Base-by-base conservation (phyloP, 148 eudicot species). In the Heliamphora exappendiculata region DNA sequence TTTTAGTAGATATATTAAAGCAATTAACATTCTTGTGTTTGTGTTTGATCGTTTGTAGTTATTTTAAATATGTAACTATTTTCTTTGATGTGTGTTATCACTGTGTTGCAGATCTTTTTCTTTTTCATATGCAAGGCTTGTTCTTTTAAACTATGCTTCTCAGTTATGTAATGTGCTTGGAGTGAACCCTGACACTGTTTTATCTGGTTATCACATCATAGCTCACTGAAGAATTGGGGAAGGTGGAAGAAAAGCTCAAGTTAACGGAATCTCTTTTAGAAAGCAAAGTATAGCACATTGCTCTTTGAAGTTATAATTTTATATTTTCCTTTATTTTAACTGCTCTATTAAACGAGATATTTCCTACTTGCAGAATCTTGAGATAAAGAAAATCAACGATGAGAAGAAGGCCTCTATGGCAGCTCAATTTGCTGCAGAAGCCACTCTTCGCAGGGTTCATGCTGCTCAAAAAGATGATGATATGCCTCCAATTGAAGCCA, bases 401-500 rank as follows among this genome's bases (percentile, higher is more conserved):
- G 94, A 90, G 82, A 90, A 90, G 84, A 90, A 83, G 81, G 87
- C 94, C 44, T 90, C 94, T 67, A 90, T 90, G 91, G 94, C 94
- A 73, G 94, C 94, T 79, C 94, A 90, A 78, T 90, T 90, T 88
- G 94, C 94, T 28, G 94, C 94, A 34, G 94, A 90, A 85, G 94
- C 94, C 53, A 87, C 94, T 59, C 89, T 90, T 67, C 81, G 94
- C 68, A 85, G 94, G 85, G 94, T 90, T 72, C 94, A 90, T 88
- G 94, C 94, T 81, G 92, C 90, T 76, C 94, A 88, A 77, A 90
- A 90, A 76, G 94, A 90, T 76, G 94, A 90, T 76, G 94, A 90
- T 76, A 90, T 90, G 94, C 94, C 94, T 76, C 94, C 94, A 28
- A 90, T 90, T 76, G 91, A 90, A 88, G 94, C 94, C 74, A 90